phyloP scores from a whole-genome alignment of 2,329 filamentous ascomycete species.

The Magnaporthales sp. region DNA sequence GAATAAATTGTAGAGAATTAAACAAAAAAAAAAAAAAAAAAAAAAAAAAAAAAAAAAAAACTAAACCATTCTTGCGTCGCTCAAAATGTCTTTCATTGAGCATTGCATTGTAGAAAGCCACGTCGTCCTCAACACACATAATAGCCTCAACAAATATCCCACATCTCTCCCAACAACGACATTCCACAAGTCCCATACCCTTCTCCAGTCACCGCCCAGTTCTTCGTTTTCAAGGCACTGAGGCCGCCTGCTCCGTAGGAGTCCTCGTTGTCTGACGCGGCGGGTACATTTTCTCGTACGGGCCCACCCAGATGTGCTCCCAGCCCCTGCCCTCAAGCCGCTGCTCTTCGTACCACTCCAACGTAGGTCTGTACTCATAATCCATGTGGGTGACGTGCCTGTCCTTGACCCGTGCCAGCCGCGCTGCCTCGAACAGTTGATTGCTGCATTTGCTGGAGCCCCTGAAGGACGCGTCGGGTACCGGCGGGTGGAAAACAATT shows the following conservation, averaged over 20 bases:
- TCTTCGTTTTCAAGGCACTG: background rate
- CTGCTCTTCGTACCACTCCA: conserved; percentile 43
- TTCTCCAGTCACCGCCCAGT: background rate
- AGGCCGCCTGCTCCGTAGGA: background rate
- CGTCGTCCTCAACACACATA: background rate
- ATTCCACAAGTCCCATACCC: background rate
- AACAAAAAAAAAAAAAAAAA: background rate
- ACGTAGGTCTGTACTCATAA: conserved; percentile 37
- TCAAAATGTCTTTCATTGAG: no score
- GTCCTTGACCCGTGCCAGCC: conserved; percentile 13
- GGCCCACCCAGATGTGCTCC: conserved; percentile 36
- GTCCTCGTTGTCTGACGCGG: background rate
- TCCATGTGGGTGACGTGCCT: conserved; percentile 17
- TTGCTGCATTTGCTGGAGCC: conserved; percentile 30
- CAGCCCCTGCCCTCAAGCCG: conserved; percentile 36
- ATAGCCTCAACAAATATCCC: background rate
- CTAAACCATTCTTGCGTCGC: no score
- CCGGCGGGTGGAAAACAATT: conserved; percentile 39
- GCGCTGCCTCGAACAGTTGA: conserved; percentile 30
- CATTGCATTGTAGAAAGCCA: no score
- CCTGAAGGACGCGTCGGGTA: conserved; percentile 12
- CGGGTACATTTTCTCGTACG: conserved; percentile 24
- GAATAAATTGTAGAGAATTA: background rate
- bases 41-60: no score
- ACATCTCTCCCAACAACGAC: background rate